Evolutionary conservation across 2,329 filamentous ascomycete species (phyloP).

Genomic region (Apiospora kogelbergensis): DNA sequence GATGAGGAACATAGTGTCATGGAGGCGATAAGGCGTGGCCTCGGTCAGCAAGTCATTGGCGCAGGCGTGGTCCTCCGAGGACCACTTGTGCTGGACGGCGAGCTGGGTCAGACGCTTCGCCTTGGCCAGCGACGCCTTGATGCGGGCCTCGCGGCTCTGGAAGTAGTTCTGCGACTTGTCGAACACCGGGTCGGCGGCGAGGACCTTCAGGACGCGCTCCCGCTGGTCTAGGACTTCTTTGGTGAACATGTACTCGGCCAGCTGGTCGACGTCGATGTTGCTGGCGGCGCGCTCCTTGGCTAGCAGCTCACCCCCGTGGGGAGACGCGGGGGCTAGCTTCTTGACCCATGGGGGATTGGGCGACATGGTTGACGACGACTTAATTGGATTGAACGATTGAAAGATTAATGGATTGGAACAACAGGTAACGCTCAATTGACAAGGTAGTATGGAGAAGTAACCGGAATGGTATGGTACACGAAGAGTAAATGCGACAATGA

Average conservation of each 20-base stretch:
- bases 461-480: neutral
- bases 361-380: neutral
- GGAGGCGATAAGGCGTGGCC: constrained; percentile 71
- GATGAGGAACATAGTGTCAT: constrained; percentile 53
- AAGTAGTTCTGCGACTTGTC: constrained; percentile 80
- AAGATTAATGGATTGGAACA: no score
- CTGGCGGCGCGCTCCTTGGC: constrained; percentile 67
- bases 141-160: constrained; percentile 65
- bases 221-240: constrained; percentile 63
- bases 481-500: neutral
- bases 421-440: neutral
- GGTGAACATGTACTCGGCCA: constrained; percentile 69
- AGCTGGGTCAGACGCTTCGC: constrained; percentile 71
- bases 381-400: neutral
- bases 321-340: constrained; percentile 62
- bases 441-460: neutral
- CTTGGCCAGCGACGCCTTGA: constrained; percentile 68
- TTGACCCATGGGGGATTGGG: constrained; percentile 54
- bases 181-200: constrained; percentile 68
- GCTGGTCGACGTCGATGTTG: constrained; percentile 64
- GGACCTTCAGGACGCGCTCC: constrained; percentile 59
- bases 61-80: constrained; percentile 58
- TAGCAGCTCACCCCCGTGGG: constrained; percentile 69
- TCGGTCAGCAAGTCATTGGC: constrained; percentile 72
- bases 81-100: constrained; percentile 66